Base-by-base conservation (phyloP, 1,284 basidiomycete genomes). In the Ustilago shanxiensis region DNA sequence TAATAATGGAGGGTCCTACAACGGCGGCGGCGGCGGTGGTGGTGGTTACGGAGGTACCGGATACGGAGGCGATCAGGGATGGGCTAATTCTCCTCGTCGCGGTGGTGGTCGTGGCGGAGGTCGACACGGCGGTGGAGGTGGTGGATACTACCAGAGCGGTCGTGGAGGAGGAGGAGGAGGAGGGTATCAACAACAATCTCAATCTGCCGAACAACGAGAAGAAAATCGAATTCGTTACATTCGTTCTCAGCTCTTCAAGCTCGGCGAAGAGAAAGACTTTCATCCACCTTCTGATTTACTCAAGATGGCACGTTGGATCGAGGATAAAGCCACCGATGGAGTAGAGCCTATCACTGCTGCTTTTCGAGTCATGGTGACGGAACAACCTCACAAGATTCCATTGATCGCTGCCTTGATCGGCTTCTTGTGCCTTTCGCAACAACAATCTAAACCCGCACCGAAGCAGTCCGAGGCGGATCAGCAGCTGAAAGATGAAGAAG, bases 351-450 rank as follows among this genome's bases (percentile, higher is more conserved):
- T 81, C 45, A 78, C 67, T 22, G 58, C 65, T 22, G 77, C 80
- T 6, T 80, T 83, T 39, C 68, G 81, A 13, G 63, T 83, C 45
- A 81, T 82, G 80, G 76, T 76, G 39, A 79, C 75, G 22, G 81
- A 82, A 55, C 81, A 83, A 65, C 79, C 81, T 1, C 79, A 79
- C 58, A 81, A 83, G 57, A 73, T 61, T 22, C 72, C 80, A 2
- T 66, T 81, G 29, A 77, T 75, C 13, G 83, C 83, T 11, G 83
- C 84, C 0, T 72, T 86, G 13, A 66, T 85, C 50, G 83, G 80
- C 14, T 81, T 82, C 51, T 73, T 86, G 11, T 68, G 74, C 31
- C 74, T 82, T 47, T 74, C 74, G 11, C 73, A 78, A 16, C 73
- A 78, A 16, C 62, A 67, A 14, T 20, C 64, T 31, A 69, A 65